Evolutionary conservation across 805 yeast species (phyloP), one percentile per base, ranked within the genome.

Genomic region (Myxozyma neotropica): DNA sequence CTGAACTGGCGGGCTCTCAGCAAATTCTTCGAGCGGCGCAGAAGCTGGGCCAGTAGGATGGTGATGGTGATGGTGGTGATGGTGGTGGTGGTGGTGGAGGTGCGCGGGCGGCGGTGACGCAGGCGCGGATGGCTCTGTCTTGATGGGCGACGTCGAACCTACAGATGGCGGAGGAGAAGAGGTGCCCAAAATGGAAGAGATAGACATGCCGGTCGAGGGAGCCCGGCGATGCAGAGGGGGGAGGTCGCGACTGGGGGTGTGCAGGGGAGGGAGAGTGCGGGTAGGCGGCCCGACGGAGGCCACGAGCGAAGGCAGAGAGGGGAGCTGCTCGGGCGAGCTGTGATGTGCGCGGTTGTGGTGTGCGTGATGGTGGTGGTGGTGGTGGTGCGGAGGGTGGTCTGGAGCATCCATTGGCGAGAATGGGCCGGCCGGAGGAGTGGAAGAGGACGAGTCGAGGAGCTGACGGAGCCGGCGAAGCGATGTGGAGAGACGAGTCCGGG

Each of bases 151-250:
- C 17, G 47, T 15, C 39, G 59, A 23, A 13, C 58, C 35, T 19
- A 45, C 47, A 13, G 53, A 36, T 5, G 52, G 46, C 33, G 59
- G 60, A 23, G 52, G 50, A 13, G 63, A 55, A 23, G 63, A 46
- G 15, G 53, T 6, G 12, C 64, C 64, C 4, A 60, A 57, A 27
- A 60, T 57, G 23, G 64, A 60, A 21, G 64, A 60, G 39, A 60
- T 60, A n/a, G 64, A 60, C 55, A 60, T 60, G 38, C 63, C 59
- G 15, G 46, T 5, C 35, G 48, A 43, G 23, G 43, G 33, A 15
- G 43, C 35, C 17, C 36, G 24, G 48, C 52, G 59, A 15, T 47
- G 53, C 17, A 45, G 56, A 19, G 56, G 56, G 6, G 55, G 59
- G 5, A 49, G 46, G 36, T 58, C 52, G 24, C 59, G 35, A 5